phyloP scores from a whole-genome alignment of 129 eudicot genomes.

The Kitagawia praeruptora region DNA sequence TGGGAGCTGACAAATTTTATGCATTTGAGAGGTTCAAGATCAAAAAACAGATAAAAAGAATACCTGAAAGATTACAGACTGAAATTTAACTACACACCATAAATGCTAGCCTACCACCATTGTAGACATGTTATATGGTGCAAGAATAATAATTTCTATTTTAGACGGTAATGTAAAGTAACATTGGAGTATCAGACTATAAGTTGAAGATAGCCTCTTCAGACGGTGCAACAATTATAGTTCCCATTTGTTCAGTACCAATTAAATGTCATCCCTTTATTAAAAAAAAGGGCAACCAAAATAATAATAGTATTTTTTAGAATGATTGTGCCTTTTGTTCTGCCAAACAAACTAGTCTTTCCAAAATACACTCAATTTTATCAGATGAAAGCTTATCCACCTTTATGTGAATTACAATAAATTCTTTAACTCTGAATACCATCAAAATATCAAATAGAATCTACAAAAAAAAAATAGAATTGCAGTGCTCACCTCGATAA shows the following conservation, averaged over 20 bases:
- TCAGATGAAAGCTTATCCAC: neutral
- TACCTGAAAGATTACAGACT: neutral
- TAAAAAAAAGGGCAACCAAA: too few relatives aligned
- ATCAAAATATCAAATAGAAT: neutral
- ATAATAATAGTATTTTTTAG: too few relatives aligned
- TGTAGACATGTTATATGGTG: neutral
- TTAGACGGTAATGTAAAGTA: too few relatives aligned
- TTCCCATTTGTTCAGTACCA: too few relatives aligned
- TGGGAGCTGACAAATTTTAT: slow-evolving; percentile 58
- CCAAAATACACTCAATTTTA: neutral
- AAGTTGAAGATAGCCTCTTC: too few relatives aligned
- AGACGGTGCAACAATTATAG: too few relatives aligned
- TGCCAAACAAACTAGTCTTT: neutral
- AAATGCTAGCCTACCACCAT: neutral
- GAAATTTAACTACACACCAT: neutral
- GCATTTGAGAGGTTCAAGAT: neutral
- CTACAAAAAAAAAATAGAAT: neutral
- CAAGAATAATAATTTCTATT: neutral
- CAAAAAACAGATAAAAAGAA: neutral
- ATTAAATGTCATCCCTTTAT: too few relatives aligned
- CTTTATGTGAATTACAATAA: neutral
- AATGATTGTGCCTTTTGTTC: neutral
- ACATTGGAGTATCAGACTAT: too few relatives aligned
- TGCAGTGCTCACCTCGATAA: slow-evolving; percentile 56
- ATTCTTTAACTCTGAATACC: neutral